phyloP scores from a whole-genome alignment of 2,329 filamentous ascomycete genomes.

The Calonectria hawksworthii region DNA sequence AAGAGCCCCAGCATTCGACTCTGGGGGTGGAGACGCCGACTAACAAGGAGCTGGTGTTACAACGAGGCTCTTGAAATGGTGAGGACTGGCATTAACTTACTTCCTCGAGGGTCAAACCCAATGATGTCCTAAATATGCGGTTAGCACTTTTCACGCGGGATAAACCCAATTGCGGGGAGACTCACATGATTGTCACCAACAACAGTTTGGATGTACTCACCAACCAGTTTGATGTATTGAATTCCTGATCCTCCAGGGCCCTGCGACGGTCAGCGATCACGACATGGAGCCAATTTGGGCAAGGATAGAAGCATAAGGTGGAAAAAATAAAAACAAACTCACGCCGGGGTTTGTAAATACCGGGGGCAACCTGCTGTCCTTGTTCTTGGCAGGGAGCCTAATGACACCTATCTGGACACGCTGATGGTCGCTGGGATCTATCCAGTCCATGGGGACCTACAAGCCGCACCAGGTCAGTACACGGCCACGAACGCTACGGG shows the following conservation, averaged over 20 bases:
- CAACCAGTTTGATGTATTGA: conserved; percentile 49
- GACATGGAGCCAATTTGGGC: background rate
- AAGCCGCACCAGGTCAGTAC: background rate
- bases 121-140: conserved; percentile 58
- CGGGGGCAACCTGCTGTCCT: conserved; percentile 43
- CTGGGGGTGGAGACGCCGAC: conserved; percentile 65
- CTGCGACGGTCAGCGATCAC: conserved; percentile 36
- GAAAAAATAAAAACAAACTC: conserved; percentile 24
- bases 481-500: background rate
- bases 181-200: conserved; percentile 62
- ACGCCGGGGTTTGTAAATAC: conserved; percentile 55
- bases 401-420: conserved; percentile 51
- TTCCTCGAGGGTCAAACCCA: conserved; percentile 65
- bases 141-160: background rate
- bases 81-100: conserved; percentile 40
- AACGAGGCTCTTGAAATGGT: background rate
- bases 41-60: conserved; percentile 2
- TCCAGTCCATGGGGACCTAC: conserved; percentile 55
- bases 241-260: conserved; percentile 66
- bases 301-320: background rate
- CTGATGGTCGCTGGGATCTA: conserved; percentile 43
- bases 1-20: conserved; percentile 64
- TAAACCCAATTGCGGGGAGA: background rate
- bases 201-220: conserved; percentile 56
- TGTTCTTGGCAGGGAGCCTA: conserved; percentile 49